Evolutionary conservation across 768 basidiomycete species (phyloP), one percentile per base, ranked within the genome.

Genomic region (Russula virescens): DNA sequence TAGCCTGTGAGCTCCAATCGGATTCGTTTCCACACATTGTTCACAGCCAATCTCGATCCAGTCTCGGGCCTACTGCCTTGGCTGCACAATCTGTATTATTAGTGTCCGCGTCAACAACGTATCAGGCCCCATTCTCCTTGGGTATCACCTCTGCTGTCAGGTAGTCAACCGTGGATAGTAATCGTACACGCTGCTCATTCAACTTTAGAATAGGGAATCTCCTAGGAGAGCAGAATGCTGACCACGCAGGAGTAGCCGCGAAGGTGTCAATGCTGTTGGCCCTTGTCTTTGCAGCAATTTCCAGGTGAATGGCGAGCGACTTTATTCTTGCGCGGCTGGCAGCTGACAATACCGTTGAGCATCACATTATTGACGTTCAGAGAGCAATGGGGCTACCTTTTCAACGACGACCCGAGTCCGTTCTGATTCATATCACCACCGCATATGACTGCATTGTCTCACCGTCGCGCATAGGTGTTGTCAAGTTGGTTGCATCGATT

Each of bases 61-160:
- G 89, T 48, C 74, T 97, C 1, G 92, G 95, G 1, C 86, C 95
- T 1, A 80, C 84, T 5, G 77, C 83, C 8, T 82, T 99, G 3
- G 97, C 97, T 0, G 84, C 92, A 0, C 95, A 98, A 71, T 93
- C 91, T 0, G 87, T 98, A 1, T 78, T 98, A 14, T 78, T 89
- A 40, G 85, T 84, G 13, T 91, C 89, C 26, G 80, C 83, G 14
- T 90, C 87, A 0, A 84, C 81, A 3, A 87, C 87, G 1, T 95
- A 83, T 73, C 93, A 96, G 71, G 87, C 88, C 0, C 92, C 94
- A 0, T 93, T 86, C 68, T 84, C 92, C 0, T 73, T 98, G 45
- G 82, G 88, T 64, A 82, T 95, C 1, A 94, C 94, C 3, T 79
- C 88, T 8, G 89, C 93, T 31, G 94, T 98, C 25, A 83, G 93